Conservation (phyloP, 2,329 filamentous ascomycete species). For the Ceratocystis ficicola region DNA sequence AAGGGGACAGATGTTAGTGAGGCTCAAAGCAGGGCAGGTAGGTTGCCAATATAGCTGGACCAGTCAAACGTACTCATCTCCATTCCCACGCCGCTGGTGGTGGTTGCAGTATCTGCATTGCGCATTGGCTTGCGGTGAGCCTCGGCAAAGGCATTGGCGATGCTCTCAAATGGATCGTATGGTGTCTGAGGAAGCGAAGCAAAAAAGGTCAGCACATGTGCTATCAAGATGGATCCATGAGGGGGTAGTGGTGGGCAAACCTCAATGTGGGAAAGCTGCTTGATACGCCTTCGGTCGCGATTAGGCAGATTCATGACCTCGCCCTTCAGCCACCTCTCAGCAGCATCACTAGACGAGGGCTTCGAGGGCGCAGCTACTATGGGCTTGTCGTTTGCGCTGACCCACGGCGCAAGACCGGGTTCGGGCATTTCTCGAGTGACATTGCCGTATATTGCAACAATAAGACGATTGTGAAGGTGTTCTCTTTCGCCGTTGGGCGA, state of each 20-base stretch:
- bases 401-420: conserved; percentile 55
- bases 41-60: too few species aligned
- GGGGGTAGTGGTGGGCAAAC: conserved; percentile 32
- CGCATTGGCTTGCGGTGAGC: conserved; percentile 36
- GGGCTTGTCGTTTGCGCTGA: conserved; percentile 59
- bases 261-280: conserved; percentile 50
- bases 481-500: conserved; percentile 47
- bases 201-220: conserved; percentile 16
- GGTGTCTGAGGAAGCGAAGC: conserved; percentile 1
- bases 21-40: too few species aligned
- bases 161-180: conserved; percentile 44
- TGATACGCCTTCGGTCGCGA: conserved; percentile 53
- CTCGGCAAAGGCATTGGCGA: conserved; percentile 42
- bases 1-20: background rate
- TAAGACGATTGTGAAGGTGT: conserved; percentile 56
- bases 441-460: conserved; percentile 56
- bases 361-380: conserved; percentile 45
- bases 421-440: conserved; percentile 58
- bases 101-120: conserved; percentile 49
- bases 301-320: conserved; percentile 60
- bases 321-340: conserved; percentile 52
- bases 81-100: conserved; percentile 55
- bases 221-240: background rate
- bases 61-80: conserved; percentile 51
- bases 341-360: conserved; percentile 51